Conservation (phyloP, 148 eudicot genomes). For the Silene latifolia region DNA sequence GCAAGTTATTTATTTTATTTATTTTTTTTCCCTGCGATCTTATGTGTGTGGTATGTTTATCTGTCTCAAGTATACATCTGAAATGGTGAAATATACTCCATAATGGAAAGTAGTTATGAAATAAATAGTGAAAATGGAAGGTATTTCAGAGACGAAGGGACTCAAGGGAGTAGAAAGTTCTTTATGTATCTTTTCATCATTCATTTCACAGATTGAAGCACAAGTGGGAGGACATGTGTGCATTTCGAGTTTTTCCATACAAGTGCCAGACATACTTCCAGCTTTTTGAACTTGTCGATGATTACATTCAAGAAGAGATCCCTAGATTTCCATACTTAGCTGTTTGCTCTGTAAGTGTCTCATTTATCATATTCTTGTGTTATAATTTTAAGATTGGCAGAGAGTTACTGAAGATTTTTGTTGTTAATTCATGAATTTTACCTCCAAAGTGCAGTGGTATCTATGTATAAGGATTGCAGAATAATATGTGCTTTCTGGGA, state of each 20-base stretch:
- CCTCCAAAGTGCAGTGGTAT: background rate
- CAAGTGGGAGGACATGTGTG: slow-evolving; percentile 78
- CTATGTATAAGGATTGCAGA: background rate
- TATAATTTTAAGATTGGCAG: background rate
- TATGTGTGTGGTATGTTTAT: background rate
- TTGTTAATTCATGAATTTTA: background rate
- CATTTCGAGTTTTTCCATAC: slow-evolving; percentile 74
- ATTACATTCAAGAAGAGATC: slow-evolving; percentile 83
- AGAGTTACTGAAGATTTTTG: background rate
- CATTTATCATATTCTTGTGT: slow-evolving; percentile 1
- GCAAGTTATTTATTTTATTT: background rate
- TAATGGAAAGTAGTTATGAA: no score
- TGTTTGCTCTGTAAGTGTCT: slow-evolving; percentile 54
- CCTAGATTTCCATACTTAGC: slow-evolving; percentile 45
- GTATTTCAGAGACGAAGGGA: no score
- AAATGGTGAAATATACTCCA: no score
- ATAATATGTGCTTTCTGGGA: background rate
- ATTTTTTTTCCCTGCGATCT: background rate
- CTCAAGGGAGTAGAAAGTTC: no score
- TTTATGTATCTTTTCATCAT: slow-evolving; percentile 12
- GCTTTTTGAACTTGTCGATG: slow-evolving; percentile 78
- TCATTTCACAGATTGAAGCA: slow-evolving; percentile 51
- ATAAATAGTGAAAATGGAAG: no score
- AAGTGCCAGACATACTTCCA: slow-evolving; percentile 69
- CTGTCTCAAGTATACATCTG: no score